These are phyloP conservation scores for Aspergillus tanneri DNA, from an alignment of 2,329 filamentous ascomycete genomes.

Conservation along the genomic window DNA sequence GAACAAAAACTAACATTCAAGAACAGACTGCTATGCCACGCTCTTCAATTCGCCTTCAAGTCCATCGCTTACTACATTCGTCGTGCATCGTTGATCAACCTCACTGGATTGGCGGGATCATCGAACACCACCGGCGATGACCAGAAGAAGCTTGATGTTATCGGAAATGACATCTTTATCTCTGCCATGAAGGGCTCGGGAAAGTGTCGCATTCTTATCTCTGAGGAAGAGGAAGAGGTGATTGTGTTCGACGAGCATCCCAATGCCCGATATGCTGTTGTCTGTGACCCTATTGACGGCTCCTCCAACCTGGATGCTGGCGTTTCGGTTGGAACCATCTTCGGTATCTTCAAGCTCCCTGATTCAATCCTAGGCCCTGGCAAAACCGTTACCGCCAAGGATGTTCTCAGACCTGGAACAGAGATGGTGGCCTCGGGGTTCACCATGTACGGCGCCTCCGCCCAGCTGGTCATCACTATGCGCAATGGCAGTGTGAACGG, in stretches of 20 bases:
- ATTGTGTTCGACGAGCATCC: slow-evolving; percentile 80
- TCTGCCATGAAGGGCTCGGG: slow-evolving; percentile 90
- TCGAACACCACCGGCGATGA: slow-evolving; percentile 96
- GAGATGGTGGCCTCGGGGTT: slow-evolving; percentile 95
- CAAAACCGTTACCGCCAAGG: slow-evolving; percentile 63
- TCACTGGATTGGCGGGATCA: slow-evolving; percentile 90
- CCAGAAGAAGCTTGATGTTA: slow-evolving; percentile 99
- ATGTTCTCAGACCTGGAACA: slow-evolving; percentile 83
- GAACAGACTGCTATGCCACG: slow-evolving; percentile 84
- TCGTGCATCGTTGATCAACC: slow-evolving; percentile 88
- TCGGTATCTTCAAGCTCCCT: slow-evolving; percentile 85
- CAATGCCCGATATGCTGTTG: slow-evolving; percentile 81
- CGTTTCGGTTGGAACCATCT: slow-evolving; percentile 97
- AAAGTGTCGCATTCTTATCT: slow-evolving; percentile 89
- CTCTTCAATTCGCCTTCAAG: slow-evolving; percentile 99
- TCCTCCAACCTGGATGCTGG: slow-evolving; percentile 97
- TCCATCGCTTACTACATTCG: slow-evolving; percentile 99
- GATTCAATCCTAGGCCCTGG: slow-evolving; percentile 54
- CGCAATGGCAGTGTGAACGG: slow-evolving; percentile 88
- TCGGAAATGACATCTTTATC: slow-evolving; percentile 97
- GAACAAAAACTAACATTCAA: background rate
- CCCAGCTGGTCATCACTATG: slow-evolving; percentile 97
- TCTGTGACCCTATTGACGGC: slow-evolving; percentile 96
- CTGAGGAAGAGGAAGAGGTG: slow-evolving; percentile 91
- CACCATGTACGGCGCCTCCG: slow-evolving; percentile 98